Base-by-base conservation (phyloP, 768 basidiomycete species). In the Termitomyces sp. region DNA sequence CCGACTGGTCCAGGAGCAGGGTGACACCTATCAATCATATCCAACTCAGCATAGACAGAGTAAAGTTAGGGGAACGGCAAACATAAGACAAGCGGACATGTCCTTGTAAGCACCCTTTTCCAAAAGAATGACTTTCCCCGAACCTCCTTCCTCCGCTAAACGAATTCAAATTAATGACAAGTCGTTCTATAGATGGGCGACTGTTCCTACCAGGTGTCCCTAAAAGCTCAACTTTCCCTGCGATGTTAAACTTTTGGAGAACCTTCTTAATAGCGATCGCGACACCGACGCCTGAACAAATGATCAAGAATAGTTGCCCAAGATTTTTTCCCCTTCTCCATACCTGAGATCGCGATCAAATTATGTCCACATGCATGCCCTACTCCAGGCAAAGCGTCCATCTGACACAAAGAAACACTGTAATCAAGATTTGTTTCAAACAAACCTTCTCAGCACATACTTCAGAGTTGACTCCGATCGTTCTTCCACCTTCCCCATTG, bases 311-410 rank as follows among this genome's bases (percentile, higher is more conserved):
- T 22, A 34, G n/a, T 44, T 26, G 8, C 14, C 11, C 11, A 26
- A 22, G 2, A 40, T 21, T 17, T 30, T n/a, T 10, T 6, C 7
- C n/a, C 24, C 15, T 3, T 34, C 2, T 17, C 41, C 61, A 19
- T 57, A 70, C 74, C 75, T n/a, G 74, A 70, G 22, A 91, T 87
- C 1, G 86, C 89, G 50, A 93, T 92, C 46, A 93, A 72, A 61
- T 92, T 92, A 64, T 93, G 90, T 2, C 90, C 90, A 62, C 90
- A 92, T 1, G 85, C 87, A 59, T 88, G 87, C 0, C 87, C 83
- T 38, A 85, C 74, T 0, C 79, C 76, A 54, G 72, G 71, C 30
- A 87, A 71, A 1, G 85, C 85, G 53, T 85, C 83, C 83, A 85
- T 84, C 79, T 81, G 56, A 3, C 9, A 3, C 17, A 26, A 19